Evolutionary conservation across 495 filamentous ascomycete genomes (phyloP), one percentile per base, ranked within the genome.

Genomic region (Choiromyces venosus): DNA sequence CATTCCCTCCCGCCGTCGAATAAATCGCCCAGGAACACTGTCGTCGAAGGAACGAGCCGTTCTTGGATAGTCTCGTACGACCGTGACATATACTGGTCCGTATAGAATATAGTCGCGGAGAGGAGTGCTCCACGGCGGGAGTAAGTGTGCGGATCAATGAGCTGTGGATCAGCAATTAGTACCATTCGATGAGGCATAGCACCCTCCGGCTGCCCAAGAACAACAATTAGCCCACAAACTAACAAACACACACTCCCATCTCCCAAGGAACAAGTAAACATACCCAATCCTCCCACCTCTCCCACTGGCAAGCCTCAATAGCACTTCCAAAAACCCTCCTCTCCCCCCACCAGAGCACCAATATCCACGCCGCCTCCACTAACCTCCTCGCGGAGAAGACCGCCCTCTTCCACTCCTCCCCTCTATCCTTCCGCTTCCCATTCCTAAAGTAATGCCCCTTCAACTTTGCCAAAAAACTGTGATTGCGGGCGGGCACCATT

Each of bases 1-100:
- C 96, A 99, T 83, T 99, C 96, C 78, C 96, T 87, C 19, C 96
- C 96, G 2, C 96, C 96, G 79, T 99, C 96, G 77, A 99, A 97
- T 1, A 99, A 85, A 79, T 99, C 96, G 6, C 96, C 96, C 0
- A 99, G 85, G 81, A 99, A 98, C 76, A 96, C 85, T 2, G 94
- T 86, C 39, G 90, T 93, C 75, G 95, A 91, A 4, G 96, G 96
- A 38, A 87, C 84, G 18, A 98, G 85, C 10, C 86, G 80, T 29
- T 84, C 81, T 77, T 95, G 91, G 61, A 97, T 85, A 25, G 87
- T 85, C 29, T 84, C 86, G 80, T 94, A 98, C 7, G 90, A 89
- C 16, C 93, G 90, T 25, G 90, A 88, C 72, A 98, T 84, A 79
- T 97, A 99, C 73, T 91, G 89, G 79, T 99, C 96, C 8, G 93